phyloP scores from a whole-genome alignment of 495 filamentous ascomycete species.

The Lasiosphaeria miniovina region DNA sequence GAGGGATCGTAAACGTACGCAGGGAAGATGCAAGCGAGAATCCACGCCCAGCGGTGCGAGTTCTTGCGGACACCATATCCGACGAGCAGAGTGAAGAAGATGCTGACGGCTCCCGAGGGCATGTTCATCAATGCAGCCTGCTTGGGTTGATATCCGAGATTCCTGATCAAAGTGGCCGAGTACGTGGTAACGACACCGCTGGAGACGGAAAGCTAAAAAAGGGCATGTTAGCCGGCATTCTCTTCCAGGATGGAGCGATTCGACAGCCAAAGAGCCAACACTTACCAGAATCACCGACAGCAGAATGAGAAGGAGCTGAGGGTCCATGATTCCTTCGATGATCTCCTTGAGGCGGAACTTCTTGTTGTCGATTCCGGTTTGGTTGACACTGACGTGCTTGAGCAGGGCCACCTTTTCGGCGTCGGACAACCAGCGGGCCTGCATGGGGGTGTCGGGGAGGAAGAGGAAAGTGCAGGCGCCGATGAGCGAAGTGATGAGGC shows the following conservation, averaged over 20 bases:
- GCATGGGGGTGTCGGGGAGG: slow-evolving; percentile 53
- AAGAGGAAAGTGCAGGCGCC: slow-evolving; percentile 42
- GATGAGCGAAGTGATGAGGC: slow-evolving; percentile 51
- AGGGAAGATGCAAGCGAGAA: slow-evolving; percentile 33
- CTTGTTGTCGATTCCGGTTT: slow-evolving; percentile 51
- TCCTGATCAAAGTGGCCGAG: slow-evolving; percentile 56
- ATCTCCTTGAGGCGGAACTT: slow-evolving; percentile 27
- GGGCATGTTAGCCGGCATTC: not conserved
- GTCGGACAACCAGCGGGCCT: slow-evolving; percentile 49
- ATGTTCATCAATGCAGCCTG: slow-evolving; percentile 58
- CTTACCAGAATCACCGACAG: slow-evolving; percentile 26
- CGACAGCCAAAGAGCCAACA: not conserved
- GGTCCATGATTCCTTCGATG: slow-evolving; percentile 34
- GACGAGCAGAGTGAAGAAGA: slow-evolving; percentile 52
- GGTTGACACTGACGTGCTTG: slow-evolving; percentile 36
- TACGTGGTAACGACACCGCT: slow-evolving; percentile 61
- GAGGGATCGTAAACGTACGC: slow-evolving; percentile 19
- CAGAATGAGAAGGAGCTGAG: slow-evolving; percentile 33
- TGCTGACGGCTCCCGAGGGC: slow-evolving; percentile 55
- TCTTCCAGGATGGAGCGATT: not conserved
- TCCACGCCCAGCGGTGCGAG: slow-evolving; percentile 37
- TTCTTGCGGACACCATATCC: slow-evolving; percentile 39
- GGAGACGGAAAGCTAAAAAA: slow-evolving; percentile 44
- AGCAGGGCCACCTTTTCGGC: slow-evolving; percentile 46
- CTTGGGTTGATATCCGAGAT: slow-evolving; percentile 53